These are phyloP conservation scores for Hibiscus syriacus DNA, from an alignment of 345 rosid species.

Conservation along the genomic window DNA sequence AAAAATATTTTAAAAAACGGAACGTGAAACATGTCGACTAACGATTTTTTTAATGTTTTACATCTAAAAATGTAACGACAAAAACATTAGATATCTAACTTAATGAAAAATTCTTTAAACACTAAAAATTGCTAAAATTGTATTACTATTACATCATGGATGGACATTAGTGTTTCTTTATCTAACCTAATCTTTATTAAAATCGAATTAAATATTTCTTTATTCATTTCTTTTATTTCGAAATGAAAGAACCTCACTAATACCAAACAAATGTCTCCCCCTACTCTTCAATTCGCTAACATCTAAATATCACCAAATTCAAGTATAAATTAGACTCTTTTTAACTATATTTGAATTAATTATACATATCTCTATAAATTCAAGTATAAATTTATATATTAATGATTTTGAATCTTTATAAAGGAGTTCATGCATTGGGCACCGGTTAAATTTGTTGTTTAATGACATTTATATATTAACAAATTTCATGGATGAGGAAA, in stretches of 20 bases:
- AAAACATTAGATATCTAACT: too few species aligned
- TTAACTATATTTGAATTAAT: too few species aligned
- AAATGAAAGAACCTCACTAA: not conserved
- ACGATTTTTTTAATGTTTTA: too few species aligned
- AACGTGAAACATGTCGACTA: too few species aligned
- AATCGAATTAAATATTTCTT: not conserved
- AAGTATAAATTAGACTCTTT: too few species aligned
- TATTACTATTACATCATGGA: not conserved
- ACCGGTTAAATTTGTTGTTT: not conserved
- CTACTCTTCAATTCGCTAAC: not conserved
- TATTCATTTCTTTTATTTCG: not conserved
- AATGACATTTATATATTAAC: not conserved
- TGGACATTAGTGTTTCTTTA: slow-evolving; percentile 3
- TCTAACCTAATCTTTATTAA: not conserved
- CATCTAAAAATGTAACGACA: too few species aligned
- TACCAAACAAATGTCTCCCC: not conserved
- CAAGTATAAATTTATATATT: too few species aligned
- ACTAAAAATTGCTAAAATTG: not conserved
- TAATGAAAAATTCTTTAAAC: too few species aligned
- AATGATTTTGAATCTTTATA: not conserved
- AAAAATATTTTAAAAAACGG: too few species aligned
- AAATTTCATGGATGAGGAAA: not conserved
- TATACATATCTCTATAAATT: too few species aligned
- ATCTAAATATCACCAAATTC: not conserved
- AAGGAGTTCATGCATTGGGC: not conserved